Evolutionary conservation across 441 rosid genomes (phyloP), one percentile per base, ranked within the genome.

Genomic region (Brassica balearica): DNA sequence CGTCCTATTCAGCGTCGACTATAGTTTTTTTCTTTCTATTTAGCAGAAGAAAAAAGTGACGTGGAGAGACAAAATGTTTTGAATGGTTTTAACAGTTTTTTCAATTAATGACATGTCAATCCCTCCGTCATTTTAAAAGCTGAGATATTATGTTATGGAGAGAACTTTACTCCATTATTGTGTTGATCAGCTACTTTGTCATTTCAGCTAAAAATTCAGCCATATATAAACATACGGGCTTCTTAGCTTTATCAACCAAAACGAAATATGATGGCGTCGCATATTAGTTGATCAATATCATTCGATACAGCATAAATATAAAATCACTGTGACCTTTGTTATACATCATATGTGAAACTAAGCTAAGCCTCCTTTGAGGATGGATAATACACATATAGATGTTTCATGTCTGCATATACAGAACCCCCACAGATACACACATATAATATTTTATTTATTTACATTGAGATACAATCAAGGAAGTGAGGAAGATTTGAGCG

Each of bases 1-100:
- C 61, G 96, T 91, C 6, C 95, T 92, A 46, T 91, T 81, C 73
- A 95, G 96, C 46, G 96, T 96, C 32, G 97, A 92, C 73, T 94
- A 3, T 27, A 27, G 32, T 27, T 27, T 27, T 27, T 27, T 27
- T 27, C 5, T 27, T 27, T 27, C 32, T 27, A 27, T 27, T 0
- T 27, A 3, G 32, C 32, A 27, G 4, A 3, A 27, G 32, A 27
- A 27, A 0, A 27, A 27, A 27, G 32, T 27, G 32, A 27, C 32
- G 32, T 4, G 32, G 32, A 27, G 32, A 27, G 1, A 4, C 32
- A 4, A 27, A 27, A 27, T 27, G 32, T 27, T 27, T 27, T 27
- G 32, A 27, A 0, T 27, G 32, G 32, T 27, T 27, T 27, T 27
- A 0, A 27, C 32, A 27, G 32, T 27, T 27, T 27, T 27, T 27